These are phyloP conservation scores for Scheffersomyces coipomensis DNA, from an alignment of 805 yeast genomes.

Conservation along the genomic window DNA sequence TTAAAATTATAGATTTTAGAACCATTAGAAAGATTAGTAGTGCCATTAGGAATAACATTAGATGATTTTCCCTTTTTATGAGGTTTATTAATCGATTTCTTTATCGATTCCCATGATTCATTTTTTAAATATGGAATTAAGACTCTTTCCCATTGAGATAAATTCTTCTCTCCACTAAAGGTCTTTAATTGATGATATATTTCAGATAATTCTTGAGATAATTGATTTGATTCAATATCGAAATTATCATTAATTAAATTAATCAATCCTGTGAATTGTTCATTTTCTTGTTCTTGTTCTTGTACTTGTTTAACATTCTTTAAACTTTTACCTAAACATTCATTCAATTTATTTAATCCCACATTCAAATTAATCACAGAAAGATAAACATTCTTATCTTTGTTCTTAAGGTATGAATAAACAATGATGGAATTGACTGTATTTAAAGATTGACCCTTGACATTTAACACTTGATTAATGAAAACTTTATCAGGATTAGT, in stretches of 20 bases:
- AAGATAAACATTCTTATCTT: constrained; percentile 43
- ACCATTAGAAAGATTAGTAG: neutral
- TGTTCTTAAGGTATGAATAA: constrained; percentile 37
- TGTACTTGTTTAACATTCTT: neutral
- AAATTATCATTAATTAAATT: constrained; percentile 19
- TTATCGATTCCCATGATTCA: constrained; percentile 22
- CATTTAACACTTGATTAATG: constrained; percentile 27
- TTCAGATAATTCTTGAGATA: constrained; percentile 17
- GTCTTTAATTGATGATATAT: constrained; percentile 22
- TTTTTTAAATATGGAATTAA: constrained; percentile 30
- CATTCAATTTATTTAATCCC: constrained; percentile 67
- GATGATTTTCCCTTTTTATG: constrained; percentile 1
- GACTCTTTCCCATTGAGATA: constrained; percentile 24
- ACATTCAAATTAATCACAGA: constrained; percentile 52
- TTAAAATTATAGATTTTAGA: constrained; percentile 25
- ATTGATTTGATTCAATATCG: constrained; percentile 12
- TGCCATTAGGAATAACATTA: neutral
- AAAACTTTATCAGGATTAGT: constrained; percentile 21
- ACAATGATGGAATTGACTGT: constrained; percentile 42
- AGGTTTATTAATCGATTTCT: constrained; percentile 11
- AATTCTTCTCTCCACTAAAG: constrained; percentile 14
- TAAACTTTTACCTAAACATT: constrained; percentile 66
- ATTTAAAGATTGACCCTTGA: constrained; percentile 43
- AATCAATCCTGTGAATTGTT: constrained; percentile 16
- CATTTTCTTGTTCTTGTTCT: constrained; percentile 3